Evolutionary conservation across 441 rosid species (phyloP).

Genomic region (Euphorbia celastroides): DNA sequence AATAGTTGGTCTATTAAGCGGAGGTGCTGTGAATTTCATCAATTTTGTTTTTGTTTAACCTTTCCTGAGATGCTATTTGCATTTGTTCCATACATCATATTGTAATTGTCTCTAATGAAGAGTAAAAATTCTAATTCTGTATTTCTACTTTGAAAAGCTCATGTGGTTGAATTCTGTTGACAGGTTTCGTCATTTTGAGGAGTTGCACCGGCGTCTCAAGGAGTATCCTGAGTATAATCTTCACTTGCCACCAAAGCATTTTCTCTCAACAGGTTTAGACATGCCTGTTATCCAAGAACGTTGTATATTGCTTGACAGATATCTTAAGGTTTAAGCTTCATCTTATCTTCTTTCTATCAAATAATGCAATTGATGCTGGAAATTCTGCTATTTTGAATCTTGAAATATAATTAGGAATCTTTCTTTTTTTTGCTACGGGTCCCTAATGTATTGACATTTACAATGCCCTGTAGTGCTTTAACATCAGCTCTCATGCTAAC

Average conservation of each 20-base stretch:
- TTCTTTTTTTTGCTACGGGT: conserved; percentile 3
- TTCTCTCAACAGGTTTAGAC: conserved; percentile 91
- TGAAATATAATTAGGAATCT: not conserved
- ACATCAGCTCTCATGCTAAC: not conserved
- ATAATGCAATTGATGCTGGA: conserved; percentile 1
- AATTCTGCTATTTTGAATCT: not conserved
- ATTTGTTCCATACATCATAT: not conserved
- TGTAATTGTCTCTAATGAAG: conserved; percentile 4
- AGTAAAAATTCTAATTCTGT: not conserved
- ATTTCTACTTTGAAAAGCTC: not conserved
- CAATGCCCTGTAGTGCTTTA: not conserved
- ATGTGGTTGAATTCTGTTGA: conserved; percentile 17
- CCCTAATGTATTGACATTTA: not conserved
- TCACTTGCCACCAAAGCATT: conserved; percentile 97
- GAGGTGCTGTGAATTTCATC: conserved; percentile 50
- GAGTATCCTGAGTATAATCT: conserved; percentile 87
- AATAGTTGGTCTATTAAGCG: conserved; percentile 98
- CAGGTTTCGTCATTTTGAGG: conserved; percentile 99
- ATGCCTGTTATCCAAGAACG: conserved; percentile 83
- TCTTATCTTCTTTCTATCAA: conserved; percentile 14
- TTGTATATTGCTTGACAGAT: conserved; percentile 77
- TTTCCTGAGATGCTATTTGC: not conserved
- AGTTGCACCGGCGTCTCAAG: conserved; percentile 93
- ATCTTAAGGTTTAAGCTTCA: conserved; percentile 67
- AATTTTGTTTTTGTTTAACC: conserved; percentile 20